Evolutionary conservation across 768 basidiomycete species (phyloP).

Genomic region (Mycena polygramma): DNA sequence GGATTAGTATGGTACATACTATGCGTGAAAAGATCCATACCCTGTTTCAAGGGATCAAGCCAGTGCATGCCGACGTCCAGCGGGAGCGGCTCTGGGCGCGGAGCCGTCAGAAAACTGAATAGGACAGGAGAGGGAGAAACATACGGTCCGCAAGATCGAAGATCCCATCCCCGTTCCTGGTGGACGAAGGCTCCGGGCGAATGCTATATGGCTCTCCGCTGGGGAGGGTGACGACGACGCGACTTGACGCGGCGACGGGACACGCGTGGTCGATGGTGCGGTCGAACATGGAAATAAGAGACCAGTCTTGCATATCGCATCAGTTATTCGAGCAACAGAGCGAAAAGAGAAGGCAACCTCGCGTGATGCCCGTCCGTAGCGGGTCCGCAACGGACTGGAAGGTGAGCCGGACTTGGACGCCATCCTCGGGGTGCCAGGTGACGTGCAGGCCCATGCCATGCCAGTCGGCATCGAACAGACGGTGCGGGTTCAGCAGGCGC

Average conservation of each 20-base stretch:
- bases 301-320: conserved; percentile 71
- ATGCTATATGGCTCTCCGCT: conserved; percentile 57
- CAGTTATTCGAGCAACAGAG: neutral
- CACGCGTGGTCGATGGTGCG: conserved; percentile 73
- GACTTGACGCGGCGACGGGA: conserved; percentile 76
- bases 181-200: conserved; percentile 62
- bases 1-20: neutral
- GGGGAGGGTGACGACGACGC: conserved; percentile 64
- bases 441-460: conserved; percentile 90
- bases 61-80: conserved; percentile 72
- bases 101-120: neutral
- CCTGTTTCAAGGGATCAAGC: conserved; percentile 71
- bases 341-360: conserved; percentile 46
- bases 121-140: conserved; percentile 26
- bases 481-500: conserved; percentile 84
- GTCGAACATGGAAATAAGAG: conserved; percentile 76
- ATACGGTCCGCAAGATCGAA: conserved; percentile 68
- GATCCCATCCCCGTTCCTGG: conserved; percentile 51
- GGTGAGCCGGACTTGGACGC: conserved; percentile 74
- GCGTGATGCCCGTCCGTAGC: conserved; percentile 66
- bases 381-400: conserved; percentile 88
- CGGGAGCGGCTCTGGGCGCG: conserved; percentile 53
- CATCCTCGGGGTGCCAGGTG: conserved; percentile 65
- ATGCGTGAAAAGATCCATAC: conserved; percentile 50
- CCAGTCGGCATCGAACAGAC: conserved; percentile 91